These are phyloP conservation scores for Trichoderma lentiforme DNA, from an alignment of 2,329 filamentous ascomycete species.

Conservation along the genomic window DNA sequence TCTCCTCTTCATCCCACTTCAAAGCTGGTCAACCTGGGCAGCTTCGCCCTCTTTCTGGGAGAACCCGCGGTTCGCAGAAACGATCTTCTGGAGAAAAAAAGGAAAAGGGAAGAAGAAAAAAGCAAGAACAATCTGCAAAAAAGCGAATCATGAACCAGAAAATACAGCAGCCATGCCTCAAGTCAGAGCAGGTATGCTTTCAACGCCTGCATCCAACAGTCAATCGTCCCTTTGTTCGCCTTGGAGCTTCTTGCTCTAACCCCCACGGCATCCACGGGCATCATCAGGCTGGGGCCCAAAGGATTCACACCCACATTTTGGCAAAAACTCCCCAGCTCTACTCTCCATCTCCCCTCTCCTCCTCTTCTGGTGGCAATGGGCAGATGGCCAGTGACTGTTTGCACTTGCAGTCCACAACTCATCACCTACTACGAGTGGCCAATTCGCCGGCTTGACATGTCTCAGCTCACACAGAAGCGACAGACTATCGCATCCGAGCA, in stretches of 20 bases:
- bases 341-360: not conserved
- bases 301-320: not conserved
- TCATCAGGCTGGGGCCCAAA: not conserved
- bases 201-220: not conserved
- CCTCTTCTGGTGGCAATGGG: not conserved
- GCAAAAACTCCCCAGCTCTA: not conserved
- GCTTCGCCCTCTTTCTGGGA: not conserved
- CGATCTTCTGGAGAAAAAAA: not conserved
- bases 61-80: not conserved
- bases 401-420: not conserved
- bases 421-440: not conserved
- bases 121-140: not conserved
- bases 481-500: not conserved
- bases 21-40: not conserved
- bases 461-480: not conserved
- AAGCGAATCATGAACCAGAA: not conserved
- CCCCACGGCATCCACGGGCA: not conserved
- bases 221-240: not conserved
- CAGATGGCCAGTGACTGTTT: not conserved
- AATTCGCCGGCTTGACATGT: not conserved
- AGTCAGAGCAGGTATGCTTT: not conserved
- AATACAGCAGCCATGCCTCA: not conserved
- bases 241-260: not conserved
- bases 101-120: not conserved
- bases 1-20: not conserved